Percentiles rank a stretch among this genome's conserved stretches.
Conservation (phyloP, 2,329 filamentous ascomycete species). For the Sordariomycetes sp. region DNA sequence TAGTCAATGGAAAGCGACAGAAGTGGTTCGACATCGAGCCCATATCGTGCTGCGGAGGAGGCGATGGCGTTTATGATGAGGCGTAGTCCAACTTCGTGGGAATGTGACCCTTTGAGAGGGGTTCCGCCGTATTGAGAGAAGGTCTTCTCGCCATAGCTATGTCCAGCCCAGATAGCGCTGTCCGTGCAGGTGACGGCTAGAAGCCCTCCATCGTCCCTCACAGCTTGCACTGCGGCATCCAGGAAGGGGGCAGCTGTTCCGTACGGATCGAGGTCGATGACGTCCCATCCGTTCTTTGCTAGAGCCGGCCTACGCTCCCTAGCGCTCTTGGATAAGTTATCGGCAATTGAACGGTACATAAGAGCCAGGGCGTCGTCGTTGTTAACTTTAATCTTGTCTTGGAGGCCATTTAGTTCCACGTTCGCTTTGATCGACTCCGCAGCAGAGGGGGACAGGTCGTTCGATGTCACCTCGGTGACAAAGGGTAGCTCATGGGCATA, state of each 20-base stretch:
- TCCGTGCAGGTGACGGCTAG: constrained; percentile 96
- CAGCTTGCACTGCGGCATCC: constrained; percentile 78
- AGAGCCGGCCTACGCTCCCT: constrained; percentile 26
- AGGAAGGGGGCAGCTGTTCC: constrained; percentile 89
- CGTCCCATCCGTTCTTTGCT: constrained; percentile 63
- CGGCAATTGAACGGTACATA: constrained; percentile 70
- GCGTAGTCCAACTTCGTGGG: constrained; percentile 82
- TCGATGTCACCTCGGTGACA: constrained; percentile 72
- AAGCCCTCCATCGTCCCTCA: constrained; percentile 76
- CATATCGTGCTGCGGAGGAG: constrained; percentile 73
- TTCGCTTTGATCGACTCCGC: constrained; percentile 77
- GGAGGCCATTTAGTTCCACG: constrained; percentile 70
- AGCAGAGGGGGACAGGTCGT: constrained; percentile 74
- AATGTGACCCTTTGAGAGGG: constrained; percentile 74
- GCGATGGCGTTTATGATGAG: constrained; percentile 79
- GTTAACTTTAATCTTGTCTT: constrained; percentile 60
- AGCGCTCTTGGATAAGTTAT: constrained; percentile 34
- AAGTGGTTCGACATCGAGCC: constrained; percentile 80
- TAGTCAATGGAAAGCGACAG: constrained; percentile 94
- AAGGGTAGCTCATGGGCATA: constrained; percentile 90
- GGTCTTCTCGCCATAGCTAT: constrained; percentile 88
- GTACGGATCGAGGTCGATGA: constrained; percentile 94
- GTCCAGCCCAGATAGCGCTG: constrained; percentile 88
- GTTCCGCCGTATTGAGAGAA: constrained; percentile 90
- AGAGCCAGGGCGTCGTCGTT: constrained; percentile 79